Evolutionary conservation across 768 basidiomycete genomes (phyloP), one percentile per base, ranked within the genome.

Genomic region (Mycena capillaripes): DNA sequence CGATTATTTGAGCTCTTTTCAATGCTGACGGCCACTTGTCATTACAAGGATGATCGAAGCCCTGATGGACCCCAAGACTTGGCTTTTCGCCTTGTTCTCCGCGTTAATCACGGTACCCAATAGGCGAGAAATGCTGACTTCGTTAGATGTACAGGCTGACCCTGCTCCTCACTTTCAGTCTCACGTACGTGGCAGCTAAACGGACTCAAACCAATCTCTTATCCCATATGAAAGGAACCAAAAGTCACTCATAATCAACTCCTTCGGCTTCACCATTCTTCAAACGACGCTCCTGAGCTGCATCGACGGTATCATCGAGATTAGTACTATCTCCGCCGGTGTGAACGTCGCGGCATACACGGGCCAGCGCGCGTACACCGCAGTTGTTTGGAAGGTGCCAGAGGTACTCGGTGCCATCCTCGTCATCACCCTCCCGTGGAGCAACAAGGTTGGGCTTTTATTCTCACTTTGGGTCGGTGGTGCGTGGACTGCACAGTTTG

Each of bases 1-100:
- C 91, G 91, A 2, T 89, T 91, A 4, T 90, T 25, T 85, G 85
- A 46, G 84, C 10, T 23, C n/a, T 82, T 88, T 94, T 76, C 83
- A 86, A 36, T 84, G 89, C 50, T 92, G 89, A 27, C 92, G 89
- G 66, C 11, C 9, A 23, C 21, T 11, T 36, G 9, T 27, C 7
- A 12, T 16, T 25, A 16, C 9, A 72, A 89, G 88, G 77, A 84
- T 90, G 82, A 82, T 85, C 30, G 90, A 90, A 72, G 87, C 89
- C 0, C 79, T 90, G 19, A 58, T 72, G 0, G 89, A 90, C 70
- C 85, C 86, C 6, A 90, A 90, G 78, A 89, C 87, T 0, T 90
- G 88, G 89, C 81, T 90, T 44, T 90, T 90, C 72, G 88, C 89
- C 3, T 79, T 89, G 58, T 89, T 89, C 77, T 78, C 84, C 1